These are phyloP conservation scores for Hsuehochloa calcarea DNA, from an alignment of 176 grass and related monocot genomes.

Conservation along the genomic window DNA sequence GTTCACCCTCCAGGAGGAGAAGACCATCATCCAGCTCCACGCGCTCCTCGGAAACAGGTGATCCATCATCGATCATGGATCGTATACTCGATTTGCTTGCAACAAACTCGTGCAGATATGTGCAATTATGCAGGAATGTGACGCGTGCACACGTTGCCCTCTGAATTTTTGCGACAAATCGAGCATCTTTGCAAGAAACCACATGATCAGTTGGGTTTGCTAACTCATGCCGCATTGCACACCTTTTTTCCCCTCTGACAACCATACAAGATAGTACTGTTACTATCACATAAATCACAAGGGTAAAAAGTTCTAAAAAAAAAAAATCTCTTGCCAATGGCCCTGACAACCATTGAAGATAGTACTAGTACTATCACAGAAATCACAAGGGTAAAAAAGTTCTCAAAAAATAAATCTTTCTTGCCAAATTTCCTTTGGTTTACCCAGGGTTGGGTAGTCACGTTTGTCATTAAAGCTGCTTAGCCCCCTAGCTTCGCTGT, in stretches of 20 bases:
- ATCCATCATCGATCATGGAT: background rate
- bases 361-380: no score
- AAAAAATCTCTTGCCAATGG: background rate
- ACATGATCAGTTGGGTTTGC: background rate
- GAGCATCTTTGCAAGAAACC: background rate
- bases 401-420: no score
- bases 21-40: slow-evolving; percentile 80
- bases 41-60: slow-evolving; percentile 79
- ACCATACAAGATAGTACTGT: no score
- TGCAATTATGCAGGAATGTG: background rate
- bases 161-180: background rate
- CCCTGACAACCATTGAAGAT: background rate
- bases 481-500: slow-evolving; percentile 26
- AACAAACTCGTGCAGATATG: background rate
- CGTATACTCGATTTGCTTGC: background rate
- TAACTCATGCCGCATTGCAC: background rate
- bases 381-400: no score
- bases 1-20: slow-evolving; percentile 74
- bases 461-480: slow-evolving; percentile 29
- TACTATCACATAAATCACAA: no score
- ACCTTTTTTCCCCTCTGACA: background rate
- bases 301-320: no score
- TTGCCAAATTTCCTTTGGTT: background rate
- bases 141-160: background rate
- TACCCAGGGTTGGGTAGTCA: slow-evolving; percentile 15